Conservation (phyloP, 495 filamentous ascomycete genomes). For the Melanomma pulvis-pyrius region DNA sequence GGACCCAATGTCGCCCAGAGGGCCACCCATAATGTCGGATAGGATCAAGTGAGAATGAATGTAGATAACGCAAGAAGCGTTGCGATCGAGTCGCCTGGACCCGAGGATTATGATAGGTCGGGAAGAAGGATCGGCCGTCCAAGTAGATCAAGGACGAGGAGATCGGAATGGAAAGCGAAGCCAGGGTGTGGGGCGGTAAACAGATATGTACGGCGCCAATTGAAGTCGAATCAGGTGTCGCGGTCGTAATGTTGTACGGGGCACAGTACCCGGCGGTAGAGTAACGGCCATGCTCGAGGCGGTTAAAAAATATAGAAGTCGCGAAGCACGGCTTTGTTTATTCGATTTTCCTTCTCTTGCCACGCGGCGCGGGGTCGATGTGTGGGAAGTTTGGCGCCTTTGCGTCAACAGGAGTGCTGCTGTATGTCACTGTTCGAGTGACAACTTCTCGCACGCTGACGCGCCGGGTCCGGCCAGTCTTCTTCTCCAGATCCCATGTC, state of each 20-base stretch:
- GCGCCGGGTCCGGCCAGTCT: constrained; percentile 53
- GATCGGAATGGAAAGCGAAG: background rate
- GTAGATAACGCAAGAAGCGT: constrained; percentile 4
- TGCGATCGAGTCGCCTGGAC: constrained; percentile 33
- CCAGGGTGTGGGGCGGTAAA: constrained; percentile 3
- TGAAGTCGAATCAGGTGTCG: constrained; percentile 9
- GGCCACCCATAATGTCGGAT: background rate
- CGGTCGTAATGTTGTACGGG: constrained; percentile 12
- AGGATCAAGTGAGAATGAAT: background rate
- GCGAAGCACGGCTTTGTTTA: constrained; percentile 32
- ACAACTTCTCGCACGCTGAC: constrained; percentile 67
- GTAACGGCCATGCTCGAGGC: constrained; percentile 28
- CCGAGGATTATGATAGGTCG: constrained; percentile 16
- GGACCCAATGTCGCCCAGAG: background rate
- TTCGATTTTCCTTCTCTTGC: constrained; percentile 73
- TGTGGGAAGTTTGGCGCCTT: constrained; percentile 62
- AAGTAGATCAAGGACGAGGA: background rate
- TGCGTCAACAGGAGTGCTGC: constrained; percentile 40
- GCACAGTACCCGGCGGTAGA: constrained; percentile 14
- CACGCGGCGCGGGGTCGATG: constrained; percentile 66
- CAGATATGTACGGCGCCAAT: constrained; percentile 23
- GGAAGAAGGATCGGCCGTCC: constrained; percentile 7
- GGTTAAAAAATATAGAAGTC: constrained; percentile 14
- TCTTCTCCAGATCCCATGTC: constrained; percentile 62
- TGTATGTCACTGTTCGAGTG: constrained; percentile 74